A percentile compares a stretch with the other conserved stretches of the same genome.
These are phyloP conservation scores for Vicia faba DNA, from an alignment of 306 rosid species.

Conservation along the genomic window DNA sequence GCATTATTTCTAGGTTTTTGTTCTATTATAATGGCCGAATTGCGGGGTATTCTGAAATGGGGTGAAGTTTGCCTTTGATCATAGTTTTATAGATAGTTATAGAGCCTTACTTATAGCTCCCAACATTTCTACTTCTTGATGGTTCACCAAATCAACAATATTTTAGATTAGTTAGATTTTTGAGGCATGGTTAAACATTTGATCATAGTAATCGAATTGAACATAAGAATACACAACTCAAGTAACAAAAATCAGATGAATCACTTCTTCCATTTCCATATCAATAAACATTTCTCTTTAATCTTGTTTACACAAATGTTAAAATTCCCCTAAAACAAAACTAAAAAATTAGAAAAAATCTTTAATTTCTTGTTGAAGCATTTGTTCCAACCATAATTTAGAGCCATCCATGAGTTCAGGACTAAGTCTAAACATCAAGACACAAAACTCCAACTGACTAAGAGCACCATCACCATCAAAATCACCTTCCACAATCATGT, in stretches of 20 bases:
- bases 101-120: too few relatives aligned
- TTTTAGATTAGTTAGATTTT: too few relatives aligned
- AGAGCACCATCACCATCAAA: constrained; percentile 87
- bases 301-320: constrained; percentile 18
- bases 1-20: too few relatives aligned
- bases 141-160: too few relatives aligned
- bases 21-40: too few relatives aligned
- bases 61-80: too few relatives aligned
- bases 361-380: constrained; percentile 52
- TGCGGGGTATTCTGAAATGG: too few relatives aligned
- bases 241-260: constrained; percentile 27
- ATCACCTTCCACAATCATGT: constrained; percentile 76
- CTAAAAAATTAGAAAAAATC: constrained; percentile 24
- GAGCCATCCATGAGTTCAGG: constrained; percentile 89
- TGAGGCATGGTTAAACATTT: too few relatives aligned
- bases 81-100: too few relatives aligned
- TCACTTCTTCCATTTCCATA: constrained; percentile 30
- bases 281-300: background rate
- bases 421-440: constrained; percentile 86
- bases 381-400: constrained; percentile 57
- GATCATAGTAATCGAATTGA: background rate
- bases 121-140: too few relatives aligned
- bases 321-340: constrained; percentile 9
- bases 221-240: constrained; percentile 3
- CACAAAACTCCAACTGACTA: constrained; percentile 84